Evolutionary conservation across 352 stramenopile species (phyloP).

Genomic region (Phytophthora foliorum): DNA sequence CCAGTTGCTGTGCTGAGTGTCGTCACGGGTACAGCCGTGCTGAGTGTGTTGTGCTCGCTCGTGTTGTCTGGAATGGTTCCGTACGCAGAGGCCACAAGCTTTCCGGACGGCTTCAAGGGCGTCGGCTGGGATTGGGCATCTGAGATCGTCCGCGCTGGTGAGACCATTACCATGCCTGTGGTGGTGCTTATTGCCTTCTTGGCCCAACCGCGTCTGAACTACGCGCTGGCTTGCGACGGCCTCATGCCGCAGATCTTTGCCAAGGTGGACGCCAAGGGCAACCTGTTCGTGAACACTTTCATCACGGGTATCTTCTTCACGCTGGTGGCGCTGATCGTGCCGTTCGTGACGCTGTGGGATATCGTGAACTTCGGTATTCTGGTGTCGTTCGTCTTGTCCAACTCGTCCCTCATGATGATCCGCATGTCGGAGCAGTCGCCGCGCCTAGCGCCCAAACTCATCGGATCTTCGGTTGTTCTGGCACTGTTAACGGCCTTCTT

Average conservation of each 20-base stretch:
- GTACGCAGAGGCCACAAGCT: conserved; percentile 42
- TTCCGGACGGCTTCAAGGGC: conserved; percentile 37
- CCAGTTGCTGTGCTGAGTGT: conserved; percentile 86
- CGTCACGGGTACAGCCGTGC: conserved; percentile 67
- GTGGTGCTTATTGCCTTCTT: conserved; percentile 93
- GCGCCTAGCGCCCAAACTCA: conserved; percentile 43
- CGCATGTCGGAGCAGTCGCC: conserved; percentile 51
- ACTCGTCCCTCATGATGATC: conserved; percentile 61
- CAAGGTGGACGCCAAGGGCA: conserved; percentile 18
- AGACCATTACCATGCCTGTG: conserved; percentile 84
- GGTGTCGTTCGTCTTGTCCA: conserved; percentile 79
- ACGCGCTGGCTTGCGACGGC: conserved; percentile 90
- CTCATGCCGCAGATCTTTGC: conserved; percentile 90
- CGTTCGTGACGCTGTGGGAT: conserved; percentile 70
- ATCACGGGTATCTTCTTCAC: conserved; percentile 51
- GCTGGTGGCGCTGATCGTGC: conserved; percentile 58
- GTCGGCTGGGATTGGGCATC: conserved; percentile 38
- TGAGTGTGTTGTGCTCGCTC: conserved; percentile 72
- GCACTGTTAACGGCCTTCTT: conserved; percentile 43
- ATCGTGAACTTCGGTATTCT: conserved; percentile 78
- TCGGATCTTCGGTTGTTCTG: conserved; percentile 32
- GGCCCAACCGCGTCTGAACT: conserved; percentile 91
- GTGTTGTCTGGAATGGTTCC: conserved; percentile 82
- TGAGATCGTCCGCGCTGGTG: conserved; percentile 42
- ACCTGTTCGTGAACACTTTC: conserved; percentile 1